These are phyloP conservation scores for Eucalyptus regnans DNA, from an alignment of 345 rosid species.

Conservation along the genomic window DNA sequence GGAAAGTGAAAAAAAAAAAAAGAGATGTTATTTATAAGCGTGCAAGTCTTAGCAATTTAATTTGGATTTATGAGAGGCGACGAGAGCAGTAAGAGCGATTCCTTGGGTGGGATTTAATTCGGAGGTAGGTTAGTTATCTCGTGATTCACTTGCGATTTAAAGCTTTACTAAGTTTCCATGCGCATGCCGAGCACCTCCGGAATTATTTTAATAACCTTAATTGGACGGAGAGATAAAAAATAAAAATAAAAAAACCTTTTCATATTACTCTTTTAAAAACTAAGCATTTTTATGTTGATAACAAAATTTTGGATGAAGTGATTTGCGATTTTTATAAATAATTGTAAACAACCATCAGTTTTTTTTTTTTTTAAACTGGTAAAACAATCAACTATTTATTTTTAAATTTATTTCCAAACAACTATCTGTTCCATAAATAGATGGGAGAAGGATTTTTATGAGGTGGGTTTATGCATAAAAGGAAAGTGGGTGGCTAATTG, in stretches of 20 bases:
- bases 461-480: not conserved
- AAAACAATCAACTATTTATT: no score
- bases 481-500: not conserved
- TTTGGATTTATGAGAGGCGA: no score
- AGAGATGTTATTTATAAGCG: no score
- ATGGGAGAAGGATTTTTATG: not conserved
- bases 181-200: fast-evolving
- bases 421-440: not conserved
- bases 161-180: not conserved
- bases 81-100: fast-evolving
- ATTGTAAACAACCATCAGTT: not conserved
- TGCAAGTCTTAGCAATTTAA: no score
- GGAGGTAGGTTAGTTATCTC: fast-evolving
- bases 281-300: not conserved
- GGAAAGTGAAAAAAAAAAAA: no score
- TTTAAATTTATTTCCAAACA: no score
- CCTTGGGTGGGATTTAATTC: fast-evolving
- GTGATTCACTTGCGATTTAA: not conserved
- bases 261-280: not conserved
- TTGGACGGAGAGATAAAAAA: fast-evolving
- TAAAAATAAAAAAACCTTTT: fast-evolving
- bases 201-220: not conserved
- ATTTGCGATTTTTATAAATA: not conserved
- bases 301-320: not conserved
- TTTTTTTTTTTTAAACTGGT: no score